Base-by-base conservation (phyloP, 768 basidiomycete genomes). In the Rickenella mellea region DNA sequence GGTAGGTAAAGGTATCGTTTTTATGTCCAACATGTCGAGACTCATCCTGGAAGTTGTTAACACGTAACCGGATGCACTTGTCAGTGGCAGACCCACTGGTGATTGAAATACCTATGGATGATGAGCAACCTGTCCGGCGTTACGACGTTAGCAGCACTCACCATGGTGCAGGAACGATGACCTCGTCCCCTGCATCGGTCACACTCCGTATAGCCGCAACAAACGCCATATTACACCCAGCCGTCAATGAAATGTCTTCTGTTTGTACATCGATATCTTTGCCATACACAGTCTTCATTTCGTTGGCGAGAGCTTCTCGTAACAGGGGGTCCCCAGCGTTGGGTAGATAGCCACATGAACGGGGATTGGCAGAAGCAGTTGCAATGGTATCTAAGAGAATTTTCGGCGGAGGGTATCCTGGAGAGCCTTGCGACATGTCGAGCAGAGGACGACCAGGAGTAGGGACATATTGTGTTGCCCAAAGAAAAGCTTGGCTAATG, bases 401-500 rank as follows among this genome's bases (percentile, higher is more conserved):
- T 2, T 61, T 53, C 2, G 80, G 74, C 0, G 88, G 87, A 0
- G 79, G 74, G 0, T 63, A 65, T 5, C 80, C 78, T 0, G 88
- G 88, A 0, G 78, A 76, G 29, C 88, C 82, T 58, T 88, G 84
- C 1, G 80, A 79, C 67, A 87, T 77, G 51, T 76, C 71, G n/a
- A 88, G 67, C 2, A 87, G 60, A 0, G 75, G 77, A 7, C 66
- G 64, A 19, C 45, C 52, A 0, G 63, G 53, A 0, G 69, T 67
- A 0, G 68, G 52, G 4, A 48, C 49, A 55, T 76, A 80, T 10
- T 58, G 50, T 17, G 53, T 48, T 1, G 65, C 72, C 80, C 80
- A 83, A 62, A 66, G 62, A 41, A 75, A 71, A 12, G 76, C 79
- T 26, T 63, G 63, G 1, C 78, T 71, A 36, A 82, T 78, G 11